Conservation (phyloP, 1,284 basidiomycete species). For the Grifola frondosa region DNA sequence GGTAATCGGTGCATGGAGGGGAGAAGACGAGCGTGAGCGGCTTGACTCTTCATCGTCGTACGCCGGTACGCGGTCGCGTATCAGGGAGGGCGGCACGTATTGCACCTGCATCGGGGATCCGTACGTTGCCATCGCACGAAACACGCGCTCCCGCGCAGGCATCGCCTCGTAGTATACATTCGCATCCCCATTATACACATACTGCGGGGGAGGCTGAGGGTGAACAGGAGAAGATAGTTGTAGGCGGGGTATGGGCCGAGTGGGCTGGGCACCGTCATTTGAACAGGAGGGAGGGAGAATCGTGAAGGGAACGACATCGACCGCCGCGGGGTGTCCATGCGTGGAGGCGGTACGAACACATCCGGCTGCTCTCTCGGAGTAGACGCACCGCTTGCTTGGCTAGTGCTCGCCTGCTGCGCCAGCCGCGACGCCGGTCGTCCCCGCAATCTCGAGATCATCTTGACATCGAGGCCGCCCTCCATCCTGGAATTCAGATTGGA, state of each 20-base stretch:
- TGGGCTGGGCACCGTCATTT: conserved; percentile 21
- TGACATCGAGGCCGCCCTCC: conserved; percentile 24
- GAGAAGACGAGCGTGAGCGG: conserved; percentile 4
- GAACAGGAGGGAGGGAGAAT: conserved; percentile 27
- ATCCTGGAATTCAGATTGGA: conserved; percentile 16
- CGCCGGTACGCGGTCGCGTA: conserved; percentile 13
- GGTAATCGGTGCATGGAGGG: conserved; percentile 12
- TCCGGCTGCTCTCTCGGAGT: conserved; percentile 13
- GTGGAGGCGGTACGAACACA: conserved; percentile 25
- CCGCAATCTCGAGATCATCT: conserved; percentile 25
- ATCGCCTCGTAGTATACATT: conserved; percentile 33
- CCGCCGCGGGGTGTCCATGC: conserved; percentile 34
- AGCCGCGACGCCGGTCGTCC: conserved; percentile 25
- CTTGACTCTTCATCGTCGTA: conserved; percentile 4
- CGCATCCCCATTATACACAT: conserved; percentile 16
- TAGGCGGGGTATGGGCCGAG: conserved; percentile 20
- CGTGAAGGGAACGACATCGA: conserved; percentile 39
- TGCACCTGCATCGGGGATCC: conserved; percentile 9
- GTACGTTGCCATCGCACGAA: conserved; percentile 15
- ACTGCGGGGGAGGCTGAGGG: conserved; percentile 18
- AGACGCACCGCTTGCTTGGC: conserved; percentile 9
- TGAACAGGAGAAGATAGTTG: conserved; percentile 23
- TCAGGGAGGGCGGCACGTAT: conserved; percentile 14
- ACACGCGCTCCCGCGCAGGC: conserved; percentile 24
- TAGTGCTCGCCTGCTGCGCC: conserved; percentile 17